Conservation (phyloP, 192 early-diverging fungal species). For the Coemansia sp. region DNA sequence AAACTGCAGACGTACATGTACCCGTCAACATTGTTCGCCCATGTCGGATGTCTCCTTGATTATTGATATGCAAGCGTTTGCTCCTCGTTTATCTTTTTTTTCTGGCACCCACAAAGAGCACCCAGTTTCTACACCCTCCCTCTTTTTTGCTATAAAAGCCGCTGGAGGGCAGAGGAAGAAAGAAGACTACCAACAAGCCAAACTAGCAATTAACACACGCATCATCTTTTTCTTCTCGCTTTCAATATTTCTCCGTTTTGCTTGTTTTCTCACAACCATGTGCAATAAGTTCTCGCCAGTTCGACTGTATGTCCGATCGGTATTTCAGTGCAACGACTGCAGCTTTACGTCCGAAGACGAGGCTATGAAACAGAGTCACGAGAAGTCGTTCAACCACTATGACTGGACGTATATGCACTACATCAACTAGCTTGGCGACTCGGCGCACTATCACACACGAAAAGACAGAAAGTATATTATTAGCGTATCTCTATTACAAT, state of each 20-base stretch:
- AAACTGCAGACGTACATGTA: conserved; percentile 4
- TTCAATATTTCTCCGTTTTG: not conserved
- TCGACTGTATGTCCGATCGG: conserved; percentile 29
- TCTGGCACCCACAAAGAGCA: conserved; percentile 4
- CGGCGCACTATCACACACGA: too few relatives aligned
- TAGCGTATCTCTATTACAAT: too few relatives aligned
- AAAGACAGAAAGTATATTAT: too few relatives aligned
- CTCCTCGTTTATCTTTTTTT: conserved; percentile 6
- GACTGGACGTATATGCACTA: conserved; percentile 55
- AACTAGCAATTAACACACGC: too few relatives aligned
- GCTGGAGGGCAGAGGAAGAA: not conserved
- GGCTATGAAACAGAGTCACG: conserved; percentile 22
- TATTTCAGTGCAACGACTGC: conserved; percentile 49
- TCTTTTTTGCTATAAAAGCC: not conserved
- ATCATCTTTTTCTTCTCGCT: not conserved
- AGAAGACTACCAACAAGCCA: not conserved
- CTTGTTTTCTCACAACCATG: conserved; percentile 15
- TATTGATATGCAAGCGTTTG: conserved; percentile 7
- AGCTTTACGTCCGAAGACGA: conserved; percentile 37
- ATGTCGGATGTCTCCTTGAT: conserved; percentile 10
- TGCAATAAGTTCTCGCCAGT: conserved; percentile 13
- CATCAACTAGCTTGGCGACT: conserved; percentile 20
- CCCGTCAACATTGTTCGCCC: conserved; percentile 4
- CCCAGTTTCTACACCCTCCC: conserved; percentile 9
- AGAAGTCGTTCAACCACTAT: conserved; percentile 28